Conservation (phyloP, 129 eudicot species). For the Artemisia tridentata region DNA sequence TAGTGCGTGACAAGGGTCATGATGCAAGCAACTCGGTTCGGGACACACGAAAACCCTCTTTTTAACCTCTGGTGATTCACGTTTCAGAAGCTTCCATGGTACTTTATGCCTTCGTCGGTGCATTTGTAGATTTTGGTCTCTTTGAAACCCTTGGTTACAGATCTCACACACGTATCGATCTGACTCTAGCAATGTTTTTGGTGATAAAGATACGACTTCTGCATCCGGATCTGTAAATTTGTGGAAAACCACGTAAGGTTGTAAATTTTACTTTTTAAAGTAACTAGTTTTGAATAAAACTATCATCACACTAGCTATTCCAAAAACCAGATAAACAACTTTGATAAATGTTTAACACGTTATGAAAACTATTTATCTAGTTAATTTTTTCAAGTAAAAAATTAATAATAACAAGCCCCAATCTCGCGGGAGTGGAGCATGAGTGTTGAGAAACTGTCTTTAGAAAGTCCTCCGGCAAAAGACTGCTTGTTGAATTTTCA, state of each 20-base stretch:
- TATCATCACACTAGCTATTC: too few species aligned
- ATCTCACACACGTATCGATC: conserved; percentile 83
- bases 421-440: too few species aligned
- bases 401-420: too few species aligned
- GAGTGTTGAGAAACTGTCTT: too few species aligned
- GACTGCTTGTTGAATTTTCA: too few species aligned
- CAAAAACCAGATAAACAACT: too few species aligned
- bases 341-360: too few species aligned
- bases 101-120: conserved; percentile 77
- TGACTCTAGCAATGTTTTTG: conserved; percentile 66
- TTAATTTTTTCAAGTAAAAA: too few species aligned
- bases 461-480: too few species aligned
- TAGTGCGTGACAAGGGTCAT: conserved; percentile 72
- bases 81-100: conserved; percentile 72
- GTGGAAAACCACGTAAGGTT: neutral
- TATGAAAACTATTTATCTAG: too few species aligned
- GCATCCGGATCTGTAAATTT: conserved; percentile 70
- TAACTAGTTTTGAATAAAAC: neutral
- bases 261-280: neutral
- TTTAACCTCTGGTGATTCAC: conserved; percentile 50
- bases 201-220: conserved; percentile 75
- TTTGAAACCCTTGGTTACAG: conserved; percentile 76
- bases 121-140: conserved; percentile 85
- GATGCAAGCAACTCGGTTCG: conserved; percentile 74
- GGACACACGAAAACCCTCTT: conserved; percentile 83